phyloP scores from a whole-genome alignment of 2,329 filamentous ascomycete genomes.

The Onygenales sp. region DNA sequence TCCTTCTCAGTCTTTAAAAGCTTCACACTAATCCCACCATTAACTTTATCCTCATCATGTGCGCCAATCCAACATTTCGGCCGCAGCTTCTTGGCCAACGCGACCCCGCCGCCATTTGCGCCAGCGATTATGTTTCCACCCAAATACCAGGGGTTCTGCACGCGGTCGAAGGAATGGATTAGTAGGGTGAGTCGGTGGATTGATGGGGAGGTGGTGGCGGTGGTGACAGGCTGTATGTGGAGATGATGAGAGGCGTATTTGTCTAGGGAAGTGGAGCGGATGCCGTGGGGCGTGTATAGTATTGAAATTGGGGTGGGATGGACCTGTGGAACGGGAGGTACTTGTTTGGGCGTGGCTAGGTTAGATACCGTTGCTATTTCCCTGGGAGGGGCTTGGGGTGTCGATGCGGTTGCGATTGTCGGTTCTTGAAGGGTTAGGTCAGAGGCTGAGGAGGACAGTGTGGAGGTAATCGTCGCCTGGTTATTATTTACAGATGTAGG shows the following conservation, averaged over 20 bases:
- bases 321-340: not conserved
- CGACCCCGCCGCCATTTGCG: constrained; percentile 33
- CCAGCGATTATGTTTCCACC: constrained; percentile 44
- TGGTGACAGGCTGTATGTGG: not conserved
- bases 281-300: not conserved
- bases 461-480: too few species aligned
- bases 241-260: not conserved
- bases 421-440: not conserved
- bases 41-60: not conserved
- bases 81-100: not conserved
- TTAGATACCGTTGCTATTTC: too few species aligned
- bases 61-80: not conserved
- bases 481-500: not conserved
- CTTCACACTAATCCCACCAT: not conserved
- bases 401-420: not conserved
- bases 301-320: not conserved
- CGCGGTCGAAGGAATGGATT: constrained; percentile 44
- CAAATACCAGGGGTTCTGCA: constrained; percentile 45
- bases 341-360: not conserved
- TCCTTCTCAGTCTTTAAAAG: constrained; percentile 10
- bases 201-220: constrained; percentile 36
- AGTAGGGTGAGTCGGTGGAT: constrained; percentile 44
- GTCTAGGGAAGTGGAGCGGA: not conserved
- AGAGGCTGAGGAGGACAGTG: too few species aligned
- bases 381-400: not conserved